Evolutionary conservation across 208 protist species (phyloP), one percentile per base, ranked within the genome.

Genomic region (Naegleria lovaniensis): DNA sequence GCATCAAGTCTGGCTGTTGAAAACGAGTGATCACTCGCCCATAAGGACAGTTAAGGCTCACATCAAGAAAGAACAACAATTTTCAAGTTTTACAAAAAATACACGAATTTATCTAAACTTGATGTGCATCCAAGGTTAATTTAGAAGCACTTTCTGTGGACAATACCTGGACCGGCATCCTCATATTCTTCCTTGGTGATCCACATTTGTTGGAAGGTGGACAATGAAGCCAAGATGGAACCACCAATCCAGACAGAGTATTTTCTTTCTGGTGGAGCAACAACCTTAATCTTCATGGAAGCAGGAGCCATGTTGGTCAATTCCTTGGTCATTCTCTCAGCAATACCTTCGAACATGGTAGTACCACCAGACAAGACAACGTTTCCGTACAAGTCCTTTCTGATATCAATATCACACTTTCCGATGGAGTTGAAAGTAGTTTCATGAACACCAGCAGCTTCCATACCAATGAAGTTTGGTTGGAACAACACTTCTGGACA

Each of bases 401-500:
- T 95, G 91, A 99, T 96, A 96, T 98, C 96, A 76, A 98, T 95
- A 92, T 98, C 97, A 92, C 96, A 98, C 94, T 98, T 99, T 94
- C 97, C 97, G 95, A 99, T 99, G 48, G 98, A 98, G 93, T 99
- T 97, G 95, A 97, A 99, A 89, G 95, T 95, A 91, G 96, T 97
- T 94, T 99, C 97, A 91, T 98, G 98, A 91, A 99, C 97, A 93
- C 98, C 98, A 38, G 94, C 93, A 33, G 96, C 94, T 92, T 98
- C 97, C 29, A 98, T 94, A 84, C 97, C 97, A 87, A 99, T 94
- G 67, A 99, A 94, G 51, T 94, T 95, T n/a, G 98, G 98, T 39
- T 99, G 97, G 95, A 99, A 99, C 85, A 99, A 94, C 15, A 96
- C 96, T 94, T 99, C 98, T 58, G 98, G 97, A 93, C 96, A 98